These are phyloP conservation scores for Camellia oleifera DNA, from an alignment of 179 eudicot genomes.

Conservation along the genomic window DNA sequence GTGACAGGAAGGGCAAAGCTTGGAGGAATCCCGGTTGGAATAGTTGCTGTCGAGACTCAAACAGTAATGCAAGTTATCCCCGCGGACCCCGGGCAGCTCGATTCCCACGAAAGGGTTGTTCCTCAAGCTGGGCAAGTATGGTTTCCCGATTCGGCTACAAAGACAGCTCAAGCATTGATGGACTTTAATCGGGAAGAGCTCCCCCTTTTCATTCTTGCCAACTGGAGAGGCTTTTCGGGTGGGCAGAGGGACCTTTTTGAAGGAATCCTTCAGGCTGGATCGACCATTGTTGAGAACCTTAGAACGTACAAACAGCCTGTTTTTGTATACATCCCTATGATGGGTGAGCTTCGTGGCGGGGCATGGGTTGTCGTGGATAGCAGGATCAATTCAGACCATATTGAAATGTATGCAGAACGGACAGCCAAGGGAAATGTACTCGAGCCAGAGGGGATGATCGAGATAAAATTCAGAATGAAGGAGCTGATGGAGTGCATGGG, in stretches of 20 bases:
- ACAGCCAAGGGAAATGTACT: constrained; percentile 97
- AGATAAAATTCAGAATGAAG: constrained; percentile 79
- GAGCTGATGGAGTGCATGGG: constrained; percentile 93
- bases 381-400: constrained; percentile 81
- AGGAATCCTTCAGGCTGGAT: constrained; percentile 98
- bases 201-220: constrained; percentile 96
- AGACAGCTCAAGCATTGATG: constrained; percentile 96
- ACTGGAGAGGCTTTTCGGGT: constrained; percentile 99
- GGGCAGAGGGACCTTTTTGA: constrained; percentile 98
- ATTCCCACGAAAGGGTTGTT: constrained; percentile 92
- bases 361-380: constrained; percentile 99
- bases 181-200: constrained; percentile 95
- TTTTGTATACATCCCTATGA: constrained; percentile 85
- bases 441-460: constrained; percentile 97
- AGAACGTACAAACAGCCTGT: constrained; percentile 90
- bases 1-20: constrained; percentile 98
- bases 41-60: constrained; percentile 96
- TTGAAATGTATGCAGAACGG: constrained; percentile 94
- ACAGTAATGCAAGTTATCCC: constrained; percentile 97
- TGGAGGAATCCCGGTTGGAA: constrained; percentile 99
- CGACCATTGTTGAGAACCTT: constrained; percentile 97
- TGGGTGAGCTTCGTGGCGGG: constrained; percentile 99
- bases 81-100: constrained; percentile 98
- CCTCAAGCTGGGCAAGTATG: constrained; percentile 99
- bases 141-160: constrained; percentile 97